Base-by-base conservation (phyloP, 2,329 filamentous ascomycete genomes). In the Stagonosporopsis cucurbitacearum region DNA sequence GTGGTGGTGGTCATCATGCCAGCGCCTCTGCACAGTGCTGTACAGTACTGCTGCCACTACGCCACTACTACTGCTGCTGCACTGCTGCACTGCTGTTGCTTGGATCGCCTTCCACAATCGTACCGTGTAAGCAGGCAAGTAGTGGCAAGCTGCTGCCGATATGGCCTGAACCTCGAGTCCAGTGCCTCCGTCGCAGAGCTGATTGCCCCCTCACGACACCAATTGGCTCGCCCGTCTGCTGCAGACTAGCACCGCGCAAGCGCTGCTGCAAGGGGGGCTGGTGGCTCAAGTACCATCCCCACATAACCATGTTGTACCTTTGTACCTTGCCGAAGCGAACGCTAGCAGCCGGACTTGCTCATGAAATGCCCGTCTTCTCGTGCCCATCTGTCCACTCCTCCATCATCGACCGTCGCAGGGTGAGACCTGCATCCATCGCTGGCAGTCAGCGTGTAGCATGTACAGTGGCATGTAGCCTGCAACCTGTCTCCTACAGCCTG, bases 311-410 rank as follows among this genome's bases (percentile, higher is more conserved):
- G 53, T 64, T 63, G 66, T 71, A 67, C 64, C 66, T 72, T 64
- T 71, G 72, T 75, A 75, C 72, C 72, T 75, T 75, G 64, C 72
- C 63, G 72, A 74, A 75, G 71, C 72, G 72, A 75, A 73, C 58
- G 60, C 68, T 68, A 71, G 61, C 64, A 67, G 61, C 64, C 60
- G 62, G 59, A 37, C 46, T 46, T 59, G 35, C 36, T 36, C 36
- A 22, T n/a, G 32, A 26, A 23, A 42, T 30, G 6, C 26, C 20
- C n/a, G 19, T 20, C 26, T 7, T 13, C 20, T 43, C n/a, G 40
- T 25, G 42, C 23, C 40, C 35, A 50, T 39, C 42, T 25, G 42
- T 23, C 40, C 35, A 50, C 39, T 46, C 40, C 44, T 37, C 37
- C 40, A 17, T 30, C 40, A n/a, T 7, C 30, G 20, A 26, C 40